Evolutionary conservation across 176 grass and related monocot genomes (phyloP).

Genomic region (Avena eriantha): DNA sequence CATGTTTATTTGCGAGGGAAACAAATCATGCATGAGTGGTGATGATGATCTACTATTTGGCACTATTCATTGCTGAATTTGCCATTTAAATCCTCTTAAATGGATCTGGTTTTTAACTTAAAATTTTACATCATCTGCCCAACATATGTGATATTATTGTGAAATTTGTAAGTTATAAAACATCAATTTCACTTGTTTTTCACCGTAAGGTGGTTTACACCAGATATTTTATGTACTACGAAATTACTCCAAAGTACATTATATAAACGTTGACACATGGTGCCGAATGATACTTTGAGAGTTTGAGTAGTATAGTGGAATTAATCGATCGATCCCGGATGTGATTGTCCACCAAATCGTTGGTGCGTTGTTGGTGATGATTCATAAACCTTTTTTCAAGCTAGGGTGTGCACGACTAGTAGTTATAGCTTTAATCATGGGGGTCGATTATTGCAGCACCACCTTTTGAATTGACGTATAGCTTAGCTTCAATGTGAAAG

Average conservation of each 20-base stretch:
- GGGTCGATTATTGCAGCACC: not conserved
- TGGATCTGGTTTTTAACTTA: not conserved
- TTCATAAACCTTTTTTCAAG: not conserved
- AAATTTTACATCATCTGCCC: not conserved
- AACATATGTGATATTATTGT: not conserved
- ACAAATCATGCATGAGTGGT: not conserved
- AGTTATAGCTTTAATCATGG: constrained; percentile 2
- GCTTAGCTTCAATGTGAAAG: not conserved
- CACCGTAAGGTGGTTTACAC: not conserved
- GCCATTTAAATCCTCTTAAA: not conserved
- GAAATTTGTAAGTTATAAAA: not conserved
- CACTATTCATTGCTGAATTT: not conserved
- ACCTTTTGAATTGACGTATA: not conserved
- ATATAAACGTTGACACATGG: not conserved
- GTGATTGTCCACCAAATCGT: constrained; percentile 45
- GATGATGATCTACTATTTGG: not conserved
- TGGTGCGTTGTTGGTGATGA: not conserved
- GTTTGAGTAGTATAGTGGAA: not conserved
- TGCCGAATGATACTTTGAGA: not conserved
- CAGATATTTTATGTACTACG: not conserved
- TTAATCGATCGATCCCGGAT: not conserved
- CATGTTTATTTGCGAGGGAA: not conserved
- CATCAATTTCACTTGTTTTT: not conserved
- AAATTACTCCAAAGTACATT: not conserved
- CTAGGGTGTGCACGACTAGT: not conserved